phyloP scores from a whole-genome alignment of 371 early-diverging fungal species.

The Nosema bombycis region DNA sequence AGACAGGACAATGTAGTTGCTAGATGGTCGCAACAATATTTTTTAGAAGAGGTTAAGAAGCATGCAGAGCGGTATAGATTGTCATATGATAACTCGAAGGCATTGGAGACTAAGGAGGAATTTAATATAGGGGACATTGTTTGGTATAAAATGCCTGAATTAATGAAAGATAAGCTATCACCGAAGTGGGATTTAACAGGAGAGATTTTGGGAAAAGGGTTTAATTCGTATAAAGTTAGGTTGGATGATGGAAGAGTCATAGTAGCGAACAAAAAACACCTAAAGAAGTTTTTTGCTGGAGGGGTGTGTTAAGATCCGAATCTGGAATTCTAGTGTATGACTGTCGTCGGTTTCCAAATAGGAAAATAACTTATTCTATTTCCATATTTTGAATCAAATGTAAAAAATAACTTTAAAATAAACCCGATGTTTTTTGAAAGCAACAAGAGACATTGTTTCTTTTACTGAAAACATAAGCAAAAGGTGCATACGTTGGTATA shows the following conservation, averaged over 20 bases:
- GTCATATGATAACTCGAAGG: not conserved
- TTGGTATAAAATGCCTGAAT: not conserved
- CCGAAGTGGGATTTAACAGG: not conserved
- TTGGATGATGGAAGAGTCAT: not conserved
- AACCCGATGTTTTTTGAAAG: too few relatives aligned
- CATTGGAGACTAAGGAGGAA: not conserved
- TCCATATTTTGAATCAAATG: too few relatives aligned
- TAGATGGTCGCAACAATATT: too few relatives aligned
- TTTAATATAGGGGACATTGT: not conserved
- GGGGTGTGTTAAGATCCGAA: slow-evolving; percentile 8
- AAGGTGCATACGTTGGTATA: too few relatives aligned
- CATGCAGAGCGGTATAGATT: not conserved
- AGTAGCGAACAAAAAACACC: slow-evolving; percentile 7
- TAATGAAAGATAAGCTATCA: not conserved
- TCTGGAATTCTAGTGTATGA: too few relatives aligned
- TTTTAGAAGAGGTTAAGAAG: not conserved
- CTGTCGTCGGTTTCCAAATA: too few relatives aligned
- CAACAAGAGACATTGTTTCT: too few relatives aligned
- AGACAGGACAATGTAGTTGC: too few relatives aligned
- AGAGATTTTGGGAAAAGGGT: not conserved
- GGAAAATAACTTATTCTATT: too few relatives aligned
- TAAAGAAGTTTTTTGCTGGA: not conserved
- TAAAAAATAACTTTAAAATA: too few relatives aligned
- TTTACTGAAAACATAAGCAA: too few relatives aligned
- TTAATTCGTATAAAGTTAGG: not conserved